Conservation (phyloP, 1,284 basidiomycete species). For the Malassezia globosa region DNA sequence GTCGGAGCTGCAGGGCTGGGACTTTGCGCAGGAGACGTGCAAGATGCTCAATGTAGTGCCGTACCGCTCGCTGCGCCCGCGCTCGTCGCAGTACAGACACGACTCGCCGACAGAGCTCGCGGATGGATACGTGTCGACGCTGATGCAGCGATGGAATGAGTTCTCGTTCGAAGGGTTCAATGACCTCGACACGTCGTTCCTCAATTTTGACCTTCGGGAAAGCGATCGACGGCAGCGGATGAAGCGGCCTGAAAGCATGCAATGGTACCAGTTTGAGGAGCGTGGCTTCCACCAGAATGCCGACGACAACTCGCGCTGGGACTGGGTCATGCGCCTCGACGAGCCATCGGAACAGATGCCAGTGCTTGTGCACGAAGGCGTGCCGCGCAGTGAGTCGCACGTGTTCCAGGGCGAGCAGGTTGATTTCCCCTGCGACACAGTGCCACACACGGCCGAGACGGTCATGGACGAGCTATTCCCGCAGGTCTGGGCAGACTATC, state of each 20-base stretch:
- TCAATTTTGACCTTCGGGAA: slow-evolving; percentile 41
- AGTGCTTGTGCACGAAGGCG: neutral
- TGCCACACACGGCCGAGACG: slow-evolving; percentile 25
- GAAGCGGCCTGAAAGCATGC: slow-evolving; percentile 24
- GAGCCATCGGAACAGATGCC: slow-evolving; percentile 12
- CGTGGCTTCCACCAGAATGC: slow-evolving; percentile 24
- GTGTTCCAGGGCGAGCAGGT: slow-evolving; percentile 22
- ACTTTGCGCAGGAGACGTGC: slow-evolving; percentile 36
- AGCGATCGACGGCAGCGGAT: slow-evolving; percentile 25
- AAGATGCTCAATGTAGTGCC: slow-evolving; percentile 33
- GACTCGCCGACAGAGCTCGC: slow-evolving; percentile 19
- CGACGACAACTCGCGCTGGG: slow-evolving; percentile 20
- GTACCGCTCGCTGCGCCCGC: neutral
- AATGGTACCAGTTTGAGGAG: slow-evolving; percentile 38
- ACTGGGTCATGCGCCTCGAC: slow-evolving; percentile 36
- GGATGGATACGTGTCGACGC: slow-evolving; percentile 26
- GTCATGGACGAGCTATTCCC: slow-evolving; percentile 41
- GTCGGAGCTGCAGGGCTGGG: slow-evolving; percentile 18
- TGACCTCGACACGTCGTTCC: slow-evolving; percentile 34
- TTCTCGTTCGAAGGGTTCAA: slow-evolving; percentile 37
- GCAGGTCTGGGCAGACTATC: slow-evolving; percentile 42
- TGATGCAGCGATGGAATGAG: slow-evolving; percentile 35
- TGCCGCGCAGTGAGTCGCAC: neutral
- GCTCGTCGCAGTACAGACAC: neutral
- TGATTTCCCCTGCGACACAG: slow-evolving; percentile 36